Evolutionary conservation across 1,284 basidiomycete species (phyloP), one percentile per base, ranked within the genome.

Genomic region (Mycosarcoma mackinlayi): DNA sequence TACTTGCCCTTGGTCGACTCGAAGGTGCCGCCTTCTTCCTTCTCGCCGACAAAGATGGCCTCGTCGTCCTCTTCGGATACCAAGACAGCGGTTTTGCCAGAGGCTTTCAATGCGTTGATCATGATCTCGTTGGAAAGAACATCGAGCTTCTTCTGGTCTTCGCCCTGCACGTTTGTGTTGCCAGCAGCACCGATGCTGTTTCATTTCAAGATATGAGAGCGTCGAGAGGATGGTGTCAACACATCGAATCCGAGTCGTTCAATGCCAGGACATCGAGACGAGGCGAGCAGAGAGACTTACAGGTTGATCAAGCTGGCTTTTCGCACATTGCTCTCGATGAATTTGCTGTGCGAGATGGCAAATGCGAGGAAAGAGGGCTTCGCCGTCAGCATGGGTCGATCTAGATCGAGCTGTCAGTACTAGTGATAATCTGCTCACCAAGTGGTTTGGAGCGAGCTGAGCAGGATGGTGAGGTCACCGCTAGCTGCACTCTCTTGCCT

Each of bases 71-170:
- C 95, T 84, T 99, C 96, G 10, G 93, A 96, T 55, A 99, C 94
- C 76, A 99, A 90, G 27, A 98, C 94, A 18, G 94, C 91, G 11
- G 91, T 92, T 87, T 96, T 98, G 64, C 96, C 93, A 24, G 92
- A 94, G 3, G 94, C 93, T 34, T 91, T 87, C 40, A 98, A 87
- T 30, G 83, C 81, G 64, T 98, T 98, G 83, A 98, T 89, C 96
- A 99, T 98, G 87, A 98, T 98, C 84, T 99, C 94, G 84, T 99
- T 98, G 21, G 94, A 92, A 49, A 98, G 87, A 19, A 98, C 91
- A 83, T 98, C 95, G 57, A 99, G 88, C 86, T 99, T 99, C 88
- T 99, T 99, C 87, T 99, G 96, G 83, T 98, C 96, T 84, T 98
- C 96, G 46, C 96, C 96, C 84, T 96, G 93, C 13, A 96, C 91